Evolutionary conservation across 805 yeast species (phyloP), one percentile per base, ranked within the genome.

Genomic region (Millerago galiae): DNA sequence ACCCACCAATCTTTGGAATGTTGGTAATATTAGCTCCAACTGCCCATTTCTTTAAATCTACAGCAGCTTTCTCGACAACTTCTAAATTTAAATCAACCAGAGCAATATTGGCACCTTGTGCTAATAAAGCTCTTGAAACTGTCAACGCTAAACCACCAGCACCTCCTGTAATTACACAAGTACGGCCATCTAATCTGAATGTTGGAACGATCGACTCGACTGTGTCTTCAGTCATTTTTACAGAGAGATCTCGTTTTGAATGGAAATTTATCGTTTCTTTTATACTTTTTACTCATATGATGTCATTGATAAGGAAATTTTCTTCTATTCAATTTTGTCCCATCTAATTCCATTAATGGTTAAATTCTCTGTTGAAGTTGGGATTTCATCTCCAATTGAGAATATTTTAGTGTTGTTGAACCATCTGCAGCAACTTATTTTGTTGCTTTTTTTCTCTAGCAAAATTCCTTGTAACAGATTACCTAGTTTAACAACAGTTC

Each of bases 71-170:
- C 52, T 66, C 71, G 53, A 82, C 72, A 55, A 79, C 71, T 44
- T 77, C 80, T 55, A 74, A 62, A 65, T 78, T 76, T 65, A 81
- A 71, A 60, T 84, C 93, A 29, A 83, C 70, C 35, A 84, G 68
- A 25, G 93, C 93, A 34, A 84, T 66, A 17, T 80, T 79, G 4
- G 91, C 86, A 30, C 91, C 95, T 54, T 83, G 85, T 4, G 85
- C 84, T 11, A 84, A 61, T 30, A 84, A 64, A 14, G 86, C 85
- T 54, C 80, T 75, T 43, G 83, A 69, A 41, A 83, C 57, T 13
- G 82, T 79, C 30, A 79, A 66, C 1, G 86, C 81, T 52, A 84
- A 67, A 14, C 90, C 91, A 37, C 93, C 93, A 29, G 88, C 81
- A 8, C 90, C 93, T 37, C 93, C 93, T 30, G 93, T 84, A 49